Conservation (phyloP, 768 basidiomycete genomes). For the Psilocybe azurescens region DNA sequence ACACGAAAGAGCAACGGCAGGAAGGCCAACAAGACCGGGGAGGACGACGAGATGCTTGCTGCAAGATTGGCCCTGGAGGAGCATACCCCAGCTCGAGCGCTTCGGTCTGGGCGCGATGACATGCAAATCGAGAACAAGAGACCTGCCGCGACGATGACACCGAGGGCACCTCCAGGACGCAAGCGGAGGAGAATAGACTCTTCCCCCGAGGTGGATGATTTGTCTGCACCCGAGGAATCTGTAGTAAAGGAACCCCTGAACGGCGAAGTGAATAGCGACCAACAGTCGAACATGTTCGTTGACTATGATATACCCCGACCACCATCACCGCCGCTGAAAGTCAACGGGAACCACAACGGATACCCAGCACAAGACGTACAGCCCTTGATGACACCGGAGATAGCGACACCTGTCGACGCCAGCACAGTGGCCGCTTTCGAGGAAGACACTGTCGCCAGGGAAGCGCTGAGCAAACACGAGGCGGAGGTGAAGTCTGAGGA, state of each 20-base stretch:
- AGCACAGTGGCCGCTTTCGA: constrained; percentile 49
- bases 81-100: constrained; percentile 35
- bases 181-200: constrained; percentile 42
- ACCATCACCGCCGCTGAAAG: constrained; percentile 1
- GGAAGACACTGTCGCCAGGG: constrained; percentile 40
- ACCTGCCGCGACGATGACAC: constrained; percentile 9
- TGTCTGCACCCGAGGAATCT: constrained; percentile 10
- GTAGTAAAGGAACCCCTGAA: constrained; percentile 5
- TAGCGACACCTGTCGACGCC: constrained; percentile 12
- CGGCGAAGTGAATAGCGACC: constrained; percentile 2
- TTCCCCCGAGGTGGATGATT: constrained; percentile 35
- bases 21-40: constrained; percentile 15
- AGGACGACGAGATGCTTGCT: constrained; percentile 32
- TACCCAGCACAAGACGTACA: constrained; percentile 1
- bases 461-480: constrained; percentile 33
- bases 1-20: constrained; percentile 16
- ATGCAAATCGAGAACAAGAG: constrained; percentile 20
- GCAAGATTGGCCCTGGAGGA: constrained; percentile 36
- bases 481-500: constrained; percentile 62
- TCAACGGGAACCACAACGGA: constrained; percentile 20
- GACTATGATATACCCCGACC: constrained; percentile 6
- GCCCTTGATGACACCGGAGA: constrained; percentile 16
- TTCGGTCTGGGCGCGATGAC: constrained; percentile 30
- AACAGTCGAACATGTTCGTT: constrained; percentile 9
- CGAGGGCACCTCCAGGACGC: constrained; percentile 1